A percentile compares a stretch with the other conserved stretches of the same genome.
Evolutionary conservation across 2,329 filamentous ascomycete species (phyloP).

Genomic region (Apiospora koreana): DNA sequence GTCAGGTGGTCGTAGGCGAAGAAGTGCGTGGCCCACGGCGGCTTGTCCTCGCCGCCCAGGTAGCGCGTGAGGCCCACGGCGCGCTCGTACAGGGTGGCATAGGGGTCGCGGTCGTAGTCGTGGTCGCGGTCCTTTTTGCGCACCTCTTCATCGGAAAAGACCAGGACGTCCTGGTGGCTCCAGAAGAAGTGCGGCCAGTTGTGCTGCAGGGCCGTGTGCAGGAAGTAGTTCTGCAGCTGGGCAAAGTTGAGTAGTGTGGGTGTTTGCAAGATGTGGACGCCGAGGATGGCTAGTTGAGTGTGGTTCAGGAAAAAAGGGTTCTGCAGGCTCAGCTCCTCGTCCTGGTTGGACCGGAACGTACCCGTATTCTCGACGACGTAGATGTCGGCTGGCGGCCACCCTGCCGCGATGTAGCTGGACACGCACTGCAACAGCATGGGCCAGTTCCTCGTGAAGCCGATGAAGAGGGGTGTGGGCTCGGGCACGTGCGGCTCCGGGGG

Average conservation of each 20-base stretch:
- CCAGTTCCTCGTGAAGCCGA: slow-evolving; percentile 57
- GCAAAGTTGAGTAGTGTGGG: slow-evolving; percentile 50
- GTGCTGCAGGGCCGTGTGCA: slow-evolving; percentile 41
- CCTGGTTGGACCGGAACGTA: slow-evolving; percentile 48
- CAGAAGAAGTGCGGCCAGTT: slow-evolving; percentile 49
- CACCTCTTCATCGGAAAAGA: slow-evolving; percentile 42
- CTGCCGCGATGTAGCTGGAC: slow-evolving; percentile 53
- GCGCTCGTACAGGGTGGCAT: slow-evolving; percentile 36
- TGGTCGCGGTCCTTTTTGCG: slow-evolving; percentile 36
- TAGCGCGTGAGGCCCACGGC: slow-evolving; percentile 33
- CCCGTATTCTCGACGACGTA: slow-evolving; percentile 58
- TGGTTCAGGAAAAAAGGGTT: slow-evolving; percentile 59
- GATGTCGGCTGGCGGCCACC: slow-evolving; percentile 55
- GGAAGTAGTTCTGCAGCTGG: slow-evolving; percentile 51
- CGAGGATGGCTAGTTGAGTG: slow-evolving; percentile 45
- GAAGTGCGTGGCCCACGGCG: slow-evolving; percentile 48
- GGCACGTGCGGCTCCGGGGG: slow-evolving; percentile 35
- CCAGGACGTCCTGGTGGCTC: slow-evolving; percentile 50
- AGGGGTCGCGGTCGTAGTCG: slow-evolving; percentile 36
- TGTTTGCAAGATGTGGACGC: slow-evolving; percentile 51
- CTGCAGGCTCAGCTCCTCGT: slow-evolving; percentile 44
- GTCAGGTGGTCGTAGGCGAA: slow-evolving; percentile 53
- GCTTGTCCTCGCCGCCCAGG: slow-evolving; percentile 34
- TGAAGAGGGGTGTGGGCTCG: slow-evolving; percentile 42
- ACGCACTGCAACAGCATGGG: slow-evolving; percentile 53